These are phyloP conservation scores for Vicia faba DNA, from an alignment of 306 rosid genomes.

Conservation along the genomic window DNA sequence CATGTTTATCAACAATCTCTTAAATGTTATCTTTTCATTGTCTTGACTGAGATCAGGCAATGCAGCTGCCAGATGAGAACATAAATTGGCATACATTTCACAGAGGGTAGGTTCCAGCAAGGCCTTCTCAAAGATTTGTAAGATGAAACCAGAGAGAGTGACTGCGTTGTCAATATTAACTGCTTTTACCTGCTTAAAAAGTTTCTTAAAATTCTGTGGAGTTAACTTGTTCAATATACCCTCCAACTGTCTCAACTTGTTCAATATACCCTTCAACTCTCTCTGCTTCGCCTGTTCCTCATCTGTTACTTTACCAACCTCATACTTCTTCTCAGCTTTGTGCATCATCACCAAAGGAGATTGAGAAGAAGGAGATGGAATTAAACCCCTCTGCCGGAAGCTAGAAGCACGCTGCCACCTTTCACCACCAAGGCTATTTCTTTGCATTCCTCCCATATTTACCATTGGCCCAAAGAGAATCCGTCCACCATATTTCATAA, in stretches of 20 bases:
- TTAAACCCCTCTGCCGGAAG: constrained; percentile 74
- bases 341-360: constrained; percentile 77
- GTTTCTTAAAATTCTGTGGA: constrained; percentile 92
- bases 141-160: constrained; percentile 84
- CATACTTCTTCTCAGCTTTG: constrained; percentile 91
- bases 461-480: constrained; percentile 78
- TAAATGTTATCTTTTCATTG: constrained; percentile 85
- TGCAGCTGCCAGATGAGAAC: constrained; percentile 67
- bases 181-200: constrained; percentile 88
- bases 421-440: constrained; percentile 75
- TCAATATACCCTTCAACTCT: constrained; percentile 81
- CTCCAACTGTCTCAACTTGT: constrained; percentile 91
- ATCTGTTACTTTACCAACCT: constrained; percentile 81
- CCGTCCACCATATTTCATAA: constrained; percentile 59
- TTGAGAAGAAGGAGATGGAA: constrained; percentile 63
- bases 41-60: constrained; percentile 80
- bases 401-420: constrained; percentile 76
- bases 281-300: constrained; percentile 87
- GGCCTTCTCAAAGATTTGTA: constrained; percentile 97
- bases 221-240: constrained; percentile 89
- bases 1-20: constrained; percentile 82
- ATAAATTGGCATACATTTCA: constrained; percentile 98
- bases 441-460: constrained; percentile 70
- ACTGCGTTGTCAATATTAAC: constrained; percentile 79
- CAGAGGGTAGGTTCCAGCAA: constrained; percentile 96